A percentile compares a stretch with the other conserved stretches of the same genome.
Conservation (phyloP, 306 rosid genomes). For the Castanea mollissima region DNA sequence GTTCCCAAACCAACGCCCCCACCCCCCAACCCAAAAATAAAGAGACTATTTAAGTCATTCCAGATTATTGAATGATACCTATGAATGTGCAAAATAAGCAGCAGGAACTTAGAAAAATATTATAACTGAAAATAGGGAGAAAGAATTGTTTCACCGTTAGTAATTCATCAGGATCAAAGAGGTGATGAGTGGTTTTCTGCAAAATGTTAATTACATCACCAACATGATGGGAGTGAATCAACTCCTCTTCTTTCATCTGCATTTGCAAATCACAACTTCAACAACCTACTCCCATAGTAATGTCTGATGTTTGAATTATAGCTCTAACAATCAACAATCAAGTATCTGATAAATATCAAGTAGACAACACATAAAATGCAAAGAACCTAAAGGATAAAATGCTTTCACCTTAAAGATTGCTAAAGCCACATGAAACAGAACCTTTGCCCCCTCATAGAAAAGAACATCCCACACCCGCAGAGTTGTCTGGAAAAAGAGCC, state of each 20-base stretch:
- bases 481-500: slow-evolving; percentile 54
- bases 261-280: slow-evolving; percentile 30
- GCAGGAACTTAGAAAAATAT: background rate
- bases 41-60: background rate
- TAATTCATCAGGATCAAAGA: slow-evolving; percentile 93
- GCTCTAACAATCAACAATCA: background rate
- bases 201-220: slow-evolving; percentile 86
- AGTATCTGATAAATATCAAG: background rate
- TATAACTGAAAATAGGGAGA: background rate
- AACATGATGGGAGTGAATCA: slow-evolving; percentile 75
- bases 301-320: background rate
- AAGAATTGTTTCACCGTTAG: slow-evolving; percentile 52
- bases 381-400: slow-evolving; percentile 4
- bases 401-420: slow-evolving; percentile 83
- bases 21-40: background rate
- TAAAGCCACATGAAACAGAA: slow-evolving; percentile 87
- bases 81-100: background rate
- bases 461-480: slow-evolving; percentile 97
- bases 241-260: slow-evolving; percentile 95
- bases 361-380: background rate
- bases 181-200: slow-evolving; percentile 84
- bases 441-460: slow-evolving; percentile 93
- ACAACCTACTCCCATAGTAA: slow-evolving; percentile 12
- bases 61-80: background rate
- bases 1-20: background rate